Base-by-base conservation (phyloP, 1,284 basidiomycete species). In the Anthracocystis setariae region DNA sequence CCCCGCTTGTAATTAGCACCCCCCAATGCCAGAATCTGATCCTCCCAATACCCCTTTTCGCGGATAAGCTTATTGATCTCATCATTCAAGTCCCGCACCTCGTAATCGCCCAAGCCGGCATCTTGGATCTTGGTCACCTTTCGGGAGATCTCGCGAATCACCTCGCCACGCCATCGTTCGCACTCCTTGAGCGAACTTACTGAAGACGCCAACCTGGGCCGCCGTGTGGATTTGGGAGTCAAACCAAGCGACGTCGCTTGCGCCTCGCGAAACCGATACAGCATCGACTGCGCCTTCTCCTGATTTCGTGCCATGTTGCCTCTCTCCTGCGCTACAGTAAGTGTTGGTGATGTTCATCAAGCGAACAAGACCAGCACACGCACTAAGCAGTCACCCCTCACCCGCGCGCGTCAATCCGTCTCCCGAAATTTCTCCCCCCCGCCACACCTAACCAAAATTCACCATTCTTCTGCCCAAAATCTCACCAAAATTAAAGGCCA, bases 91-190 rank as follows among this genome's bases (percentile, higher is more conserved):
- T 96, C 95, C 43, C 95, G 90, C 29, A 96, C 89, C 85, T 98
- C 94, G 82, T 96, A 98, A 84, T 98, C 94, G 24, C 92, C 92
- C 82, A 98, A 84, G 50, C 92, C 91, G 79, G 91, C 86, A 81
- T 99, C 95, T 83, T 98, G 95, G 55, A 98, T 98, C 85, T 98
- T 97, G 32, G 92, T 92, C 27, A 98, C 95, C 82, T 98, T 98
- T 68, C 95, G 84, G 80, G 91, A 93, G 57, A 98, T 94, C 81
- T 98, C 95, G 50, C 93, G 87, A 60, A 98, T 84, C 40, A 98
- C 93, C 82, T 98, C 94, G 63, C 93, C 93, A 81, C 95, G 86
- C 93, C 94, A 98, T 51, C 92, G 86, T 84, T 99, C 96, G 79
- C 92, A 95, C 57, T 98, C 94, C 42, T 92, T 87, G 74, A 98